Conservation (phyloP, 2,329 filamentous ascomycete species). For the Aspergillus texensis region DNA sequence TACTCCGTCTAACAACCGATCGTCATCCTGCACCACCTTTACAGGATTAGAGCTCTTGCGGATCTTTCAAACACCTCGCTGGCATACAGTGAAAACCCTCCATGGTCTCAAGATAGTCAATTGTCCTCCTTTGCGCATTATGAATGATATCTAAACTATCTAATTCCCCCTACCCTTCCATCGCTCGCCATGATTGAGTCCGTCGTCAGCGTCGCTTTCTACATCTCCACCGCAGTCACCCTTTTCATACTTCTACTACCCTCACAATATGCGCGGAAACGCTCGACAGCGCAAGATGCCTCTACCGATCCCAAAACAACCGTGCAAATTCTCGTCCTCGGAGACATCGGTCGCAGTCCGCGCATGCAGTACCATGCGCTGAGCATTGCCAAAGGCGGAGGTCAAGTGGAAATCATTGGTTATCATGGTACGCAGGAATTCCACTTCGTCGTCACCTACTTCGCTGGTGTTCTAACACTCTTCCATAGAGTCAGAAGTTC, state of each 20-base stretch:
- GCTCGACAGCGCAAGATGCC: conserved; percentile 27
- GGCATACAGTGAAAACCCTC: neutral
- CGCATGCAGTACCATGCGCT: conserved; percentile 98
- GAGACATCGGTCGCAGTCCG: conserved; percentile 92
- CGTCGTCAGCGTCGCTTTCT: conserved; percentile 41
- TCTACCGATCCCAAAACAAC: conserved; percentile 44
- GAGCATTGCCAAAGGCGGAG: conserved; percentile 82
- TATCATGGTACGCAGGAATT: conserved; percentile 67
- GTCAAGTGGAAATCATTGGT: conserved; percentile 80
- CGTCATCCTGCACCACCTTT: neutral
- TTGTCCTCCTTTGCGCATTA: neutral
- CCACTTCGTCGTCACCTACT: neutral
- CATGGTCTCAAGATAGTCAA: neutral
- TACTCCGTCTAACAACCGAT: conserved; percentile 11
- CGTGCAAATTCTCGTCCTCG: conserved; percentile 86
- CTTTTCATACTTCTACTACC: conserved; percentile 57
- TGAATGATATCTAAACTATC: neutral
- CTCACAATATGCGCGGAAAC: conserved; percentile 51
- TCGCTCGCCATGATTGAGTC: conserved; percentile 36
- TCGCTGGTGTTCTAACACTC: conserved; percentile 10
- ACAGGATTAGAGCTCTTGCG: neutral
- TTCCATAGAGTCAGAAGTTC: conserved; percentile 70
- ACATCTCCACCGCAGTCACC: conserved; percentile 53
- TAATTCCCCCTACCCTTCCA: neutral
- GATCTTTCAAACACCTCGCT: neutral